These are phyloP conservation scores for Colletotrichum tropicicola DNA, from an alignment of 2,329 filamentous ascomycete genomes.

Conservation along the genomic window DNA sequence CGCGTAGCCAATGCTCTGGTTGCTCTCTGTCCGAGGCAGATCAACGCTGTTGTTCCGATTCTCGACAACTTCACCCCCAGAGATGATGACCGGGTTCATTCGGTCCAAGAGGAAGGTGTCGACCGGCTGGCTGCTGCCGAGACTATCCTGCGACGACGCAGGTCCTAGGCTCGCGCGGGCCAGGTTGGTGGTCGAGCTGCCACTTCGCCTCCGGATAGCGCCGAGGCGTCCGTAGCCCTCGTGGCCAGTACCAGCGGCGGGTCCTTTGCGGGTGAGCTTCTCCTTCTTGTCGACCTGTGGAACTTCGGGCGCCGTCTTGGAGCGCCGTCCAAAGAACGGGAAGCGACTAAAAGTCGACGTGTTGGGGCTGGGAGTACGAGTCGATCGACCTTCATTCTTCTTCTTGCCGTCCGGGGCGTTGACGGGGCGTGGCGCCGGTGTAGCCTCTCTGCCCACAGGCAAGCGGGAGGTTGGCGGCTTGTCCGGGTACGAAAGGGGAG, in stretches of 20 bases:
- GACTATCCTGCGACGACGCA: conserved; percentile 61
- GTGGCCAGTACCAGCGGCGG: conserved; percentile 91
- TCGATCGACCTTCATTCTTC: conserved; percentile 37
- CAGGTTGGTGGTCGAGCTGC: conserved; percentile 60
- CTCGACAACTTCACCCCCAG: conserved; percentile 69
- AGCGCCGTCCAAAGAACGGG: conserved; percentile 79
- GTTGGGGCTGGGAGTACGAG: conserved; percentile 63
- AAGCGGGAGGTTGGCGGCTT: conserved; percentile 36
- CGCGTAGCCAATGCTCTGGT: conserved; percentile 52
- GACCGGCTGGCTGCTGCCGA: conserved; percentile 50
- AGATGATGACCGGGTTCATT: conserved; percentile 73
- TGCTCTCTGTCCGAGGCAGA: conserved; percentile 58
- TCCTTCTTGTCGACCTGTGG: conserved; percentile 63
- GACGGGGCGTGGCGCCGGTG: conserved; percentile 38
- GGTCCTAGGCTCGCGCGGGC: conserved; percentile 53
- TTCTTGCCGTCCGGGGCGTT: conserved; percentile 33
- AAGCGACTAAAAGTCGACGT: conserved; percentile 73
- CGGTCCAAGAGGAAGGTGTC: conserved; percentile 70
- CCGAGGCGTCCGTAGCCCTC: conserved; percentile 82
- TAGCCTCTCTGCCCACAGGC: conserved; percentile 45
- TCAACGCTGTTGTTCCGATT: conserved; percentile 65
- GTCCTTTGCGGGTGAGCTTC: conserved; percentile 74
- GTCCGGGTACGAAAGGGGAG: conserved; percentile 43
- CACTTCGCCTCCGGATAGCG: conserved; percentile 69
- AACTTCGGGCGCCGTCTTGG: conserved; percentile 68